Evolutionary conservation across 306 rosid genomes (phyloP), one percentile per base, ranked within the genome.

Genomic region (Cajanus cajan): DNA sequence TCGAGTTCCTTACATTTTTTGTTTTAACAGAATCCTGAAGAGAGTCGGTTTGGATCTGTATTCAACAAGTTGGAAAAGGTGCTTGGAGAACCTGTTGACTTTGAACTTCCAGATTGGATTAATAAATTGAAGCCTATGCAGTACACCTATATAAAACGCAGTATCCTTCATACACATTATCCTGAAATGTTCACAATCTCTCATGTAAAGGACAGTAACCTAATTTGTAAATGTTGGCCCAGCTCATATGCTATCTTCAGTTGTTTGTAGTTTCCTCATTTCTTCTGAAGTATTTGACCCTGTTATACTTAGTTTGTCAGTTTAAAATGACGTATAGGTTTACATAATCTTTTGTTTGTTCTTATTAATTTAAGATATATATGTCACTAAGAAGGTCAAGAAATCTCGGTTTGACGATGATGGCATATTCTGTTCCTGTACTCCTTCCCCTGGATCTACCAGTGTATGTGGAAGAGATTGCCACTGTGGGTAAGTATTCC

Each of bases 391-490:
- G 92, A 94, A 70, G 87, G 73, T 87, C 71, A 94, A 94, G 87
- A 90, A 86, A 79, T 61, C 67, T 18, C 88, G 90, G 78, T 83
- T 87, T 15, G 97, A 88, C 72, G 98, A 93, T 76, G 97, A 94
- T 87, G 98, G 97, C 65, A 94, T 94, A 87, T 94, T 94, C 87
- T 94, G 98, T 80, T 87, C 93, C 58, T 94, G 97, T 55, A 59
- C 81, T 63, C 61, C 85, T 28, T 82, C 93, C 43, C 55, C 86
- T 50, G 97, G 82, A 51, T 90, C 94, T 77, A 79, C 95, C 44
- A 48, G 74, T 58, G 91, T 92, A 39, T 94, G 98, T 67, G 93
- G 87, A 80, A 88, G 85, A 87, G 97, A 94, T 84, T 94, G 98
- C 82, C 97, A 89, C 34, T 94, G 97, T 76, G 98, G 93, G 98